Evolutionary conservation across 2,329 filamentous ascomycete species (phyloP), one percentile per base, ranked within the genome.

Genomic region (Arthrobotrys sinensis): DNA sequence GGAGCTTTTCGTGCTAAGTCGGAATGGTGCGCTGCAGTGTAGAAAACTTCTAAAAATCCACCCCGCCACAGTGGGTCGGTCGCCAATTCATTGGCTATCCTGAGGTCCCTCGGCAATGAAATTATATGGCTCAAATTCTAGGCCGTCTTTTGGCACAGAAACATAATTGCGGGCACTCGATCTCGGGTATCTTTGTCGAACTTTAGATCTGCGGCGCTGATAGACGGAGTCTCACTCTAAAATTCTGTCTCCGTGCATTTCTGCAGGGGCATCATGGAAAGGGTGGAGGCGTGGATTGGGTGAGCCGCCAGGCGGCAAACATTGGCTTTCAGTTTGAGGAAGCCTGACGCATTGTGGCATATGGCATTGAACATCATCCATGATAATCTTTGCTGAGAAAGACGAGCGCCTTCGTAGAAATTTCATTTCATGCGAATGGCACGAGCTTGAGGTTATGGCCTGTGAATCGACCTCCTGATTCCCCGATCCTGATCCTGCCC

Each of bases 161-260:
- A 40, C 21, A 32, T 32, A 48, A 24, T 46, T 53, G 19, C 19
- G 52, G 24, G 34, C n/a, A 48, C n/a, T 2, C 50, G 66, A 70
- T 67, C 60, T 71, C 73, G 66, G 73, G 50, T 71, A 67, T 77
- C 73, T 60, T 62, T 34, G 36, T 62, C 43, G 11, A 32, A 52
- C 32, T 19, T n/a, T 46, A 70, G 57, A 77, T 66, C 45, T 46
- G 34, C 8, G 43, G 45, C 75, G 63, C 36, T 53, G 75, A 67
- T 53, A 67, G 66, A 67, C 75, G 75, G 75, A 63, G 60, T 57
- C 40, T 67, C 46, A 38, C 32, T 46, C 60, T 77, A 55, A 55
- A 66, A 62, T 68, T 21, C 55, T 60, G 28, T 50, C 40, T 11
- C 46, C 36, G 55, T 60, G 55, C 36, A 8, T 40, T 60, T 60